These are phyloP conservation scores for Ascobolus immersus DNA, from an alignment of 495 filamentous ascomycete species.

Conservation along the genomic window DNA sequence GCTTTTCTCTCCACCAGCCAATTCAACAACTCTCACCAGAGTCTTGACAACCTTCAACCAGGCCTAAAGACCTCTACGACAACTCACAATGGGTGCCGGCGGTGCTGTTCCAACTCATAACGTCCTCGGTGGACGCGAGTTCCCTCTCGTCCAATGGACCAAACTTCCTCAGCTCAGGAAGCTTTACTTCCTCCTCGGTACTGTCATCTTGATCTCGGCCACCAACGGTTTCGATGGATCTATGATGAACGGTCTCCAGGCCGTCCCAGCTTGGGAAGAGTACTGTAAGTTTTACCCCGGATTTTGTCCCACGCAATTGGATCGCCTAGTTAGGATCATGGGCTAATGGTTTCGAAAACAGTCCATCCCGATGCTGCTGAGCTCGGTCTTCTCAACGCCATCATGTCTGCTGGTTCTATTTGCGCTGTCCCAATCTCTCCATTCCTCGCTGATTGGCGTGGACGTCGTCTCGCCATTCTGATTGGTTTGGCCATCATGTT, in stretches of 20 bases:
- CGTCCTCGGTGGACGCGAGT: slow-evolving; percentile 9
- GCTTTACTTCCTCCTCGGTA: slow-evolving; percentile 10
- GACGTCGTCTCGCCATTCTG: slow-evolving; percentile 34
- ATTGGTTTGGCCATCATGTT: slow-evolving; percentile 40
- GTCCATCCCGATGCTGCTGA: slow-evolving; percentile 23
- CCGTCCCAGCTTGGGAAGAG: slow-evolving; percentile 21
- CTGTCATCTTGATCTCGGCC: slow-evolving; percentile 14
- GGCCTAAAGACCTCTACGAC: too few relatives aligned
- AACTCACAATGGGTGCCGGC: slow-evolving; percentile 8
- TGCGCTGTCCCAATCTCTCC: slow-evolving; percentile 39
- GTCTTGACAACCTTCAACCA: too few relatives aligned
- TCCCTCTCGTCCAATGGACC: slow-evolving; percentile 10
- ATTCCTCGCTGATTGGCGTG: slow-evolving; percentile 32
- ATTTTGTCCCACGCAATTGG: neutral
- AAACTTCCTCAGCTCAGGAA: slow-evolving; percentile 11
- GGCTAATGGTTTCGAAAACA: neutral
- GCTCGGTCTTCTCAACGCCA: slow-evolving; percentile 38
- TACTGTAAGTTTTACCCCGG: slow-evolving; percentile 19
- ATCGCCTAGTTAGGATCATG: neutral
- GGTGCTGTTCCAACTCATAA: slow-evolving; percentile 9
- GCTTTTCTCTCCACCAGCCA: too few relatives aligned
- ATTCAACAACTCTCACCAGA: too few relatives aligned
- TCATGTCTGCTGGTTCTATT: slow-evolving; percentile 42
- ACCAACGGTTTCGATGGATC: slow-evolving; percentile 18
- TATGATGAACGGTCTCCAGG: slow-evolving; percentile 29